Conservation (phyloP, 2,329 filamentous ascomycete genomes). For the Sporothrix pallida region DNA sequence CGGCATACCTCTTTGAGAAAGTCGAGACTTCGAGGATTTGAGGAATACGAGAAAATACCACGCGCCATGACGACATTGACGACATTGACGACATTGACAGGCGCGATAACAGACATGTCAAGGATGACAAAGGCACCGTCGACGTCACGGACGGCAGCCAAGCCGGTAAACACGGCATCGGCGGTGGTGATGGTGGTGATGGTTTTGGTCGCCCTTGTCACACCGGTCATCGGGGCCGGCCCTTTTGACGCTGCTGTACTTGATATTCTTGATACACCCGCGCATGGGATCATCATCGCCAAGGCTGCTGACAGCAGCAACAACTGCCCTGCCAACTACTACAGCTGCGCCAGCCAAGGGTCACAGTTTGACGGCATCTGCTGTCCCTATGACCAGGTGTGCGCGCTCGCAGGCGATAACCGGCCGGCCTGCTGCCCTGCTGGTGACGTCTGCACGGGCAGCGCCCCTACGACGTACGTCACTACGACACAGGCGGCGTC, state of each 20-base stretch:
- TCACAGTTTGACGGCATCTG: conserved; percentile 56
- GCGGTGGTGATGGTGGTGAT: background rate
- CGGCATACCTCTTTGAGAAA: background rate
- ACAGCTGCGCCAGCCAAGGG: conserved; percentile 57
- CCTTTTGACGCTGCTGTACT: background rate
- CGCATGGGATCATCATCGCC: background rate
- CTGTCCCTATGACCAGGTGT: conserved; percentile 58
- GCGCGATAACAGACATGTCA: too few relatives aligned
- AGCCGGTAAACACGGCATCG: background rate
- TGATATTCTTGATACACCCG: background rate
- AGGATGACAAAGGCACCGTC: too few relatives aligned
- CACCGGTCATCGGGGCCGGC: background rate
- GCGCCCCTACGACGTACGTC: conserved; percentile 50
- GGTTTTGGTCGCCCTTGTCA: background rate
- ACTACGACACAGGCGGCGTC: conserved; percentile 51
- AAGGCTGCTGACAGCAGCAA: background rate
- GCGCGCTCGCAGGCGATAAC: conserved; percentile 56
- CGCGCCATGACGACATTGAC: conserved; percentile 1
- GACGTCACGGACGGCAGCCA: too few relatives aligned
- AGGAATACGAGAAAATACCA: background rate
- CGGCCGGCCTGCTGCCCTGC: conserved; percentile 61
- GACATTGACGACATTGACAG: too few relatives aligned
- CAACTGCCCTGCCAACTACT: conserved; percentile 56
- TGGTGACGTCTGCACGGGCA: conserved; percentile 62
- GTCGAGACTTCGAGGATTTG: background rate